phyloP scores from a whole-genome alignment of 306 rosid species.

The Prunus persica region Prunus_persica_NCBIv2 NC_034013.1:14856001-14856500 shows the following conservation, averaged over 20 bases:
- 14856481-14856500: slow-evolving; percentile 33
- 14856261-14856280: slow-evolving; percentile 41
- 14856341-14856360: slow-evolving; percentile 41
- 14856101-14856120: slow-evolving; percentile 29
- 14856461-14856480: slow-evolving; percentile 43
- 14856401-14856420: slow-evolving; percentile 39
- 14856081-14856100: slow-evolving; percentile 33
- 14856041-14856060: slow-evolving; percentile 36
- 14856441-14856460: slow-evolving; percentile 43
- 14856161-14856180: slow-evolving; percentile 34
- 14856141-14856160: slow-evolving; percentile 39
- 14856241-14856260: slow-evolving; percentile 43
- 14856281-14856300: slow-evolving; percentile 33
- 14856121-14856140: slow-evolving; percentile 28
- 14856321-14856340: slow-evolving; percentile 32
- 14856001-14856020: slow-evolving; percentile 34
- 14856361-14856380: slow-evolving; percentile 46
- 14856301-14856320: slow-evolving; percentile 27
- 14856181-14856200: slow-evolving; percentile 27
- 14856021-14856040: slow-evolving; percentile 24
- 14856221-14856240: slow-evolving; percentile 32
- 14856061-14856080: slow-evolving; percentile 41
- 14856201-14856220: slow-evolving; percentile 21
- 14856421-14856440: slow-evolving; percentile 33
- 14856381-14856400: slow-evolving; percentile 34